Conservation (phyloP, 2,329 filamentous ascomycete genomes). For the Xylariaceae sp. region DNA sequence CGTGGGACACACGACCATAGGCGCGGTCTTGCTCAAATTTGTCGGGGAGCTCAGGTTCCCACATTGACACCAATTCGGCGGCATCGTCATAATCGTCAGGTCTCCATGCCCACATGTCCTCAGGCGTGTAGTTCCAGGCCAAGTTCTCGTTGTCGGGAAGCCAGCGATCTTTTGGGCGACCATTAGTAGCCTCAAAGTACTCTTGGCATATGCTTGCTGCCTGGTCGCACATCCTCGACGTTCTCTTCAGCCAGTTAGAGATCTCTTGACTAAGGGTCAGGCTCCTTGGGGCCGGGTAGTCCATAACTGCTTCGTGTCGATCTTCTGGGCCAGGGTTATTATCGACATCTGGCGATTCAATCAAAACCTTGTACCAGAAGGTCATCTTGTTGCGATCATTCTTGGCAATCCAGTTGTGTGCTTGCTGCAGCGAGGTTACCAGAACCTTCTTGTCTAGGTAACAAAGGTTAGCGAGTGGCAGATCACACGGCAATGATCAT, state of each 20-base stretch:
- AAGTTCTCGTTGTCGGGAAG: constrained; percentile 43
- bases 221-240: constrained; percentile 50
- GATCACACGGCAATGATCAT: no score
- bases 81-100: constrained; percentile 27
- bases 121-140: constrained; percentile 48
- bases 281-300: constrained; percentile 46
- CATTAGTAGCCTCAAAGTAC: constrained; percentile 43
- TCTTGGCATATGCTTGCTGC: constrained; percentile 47
- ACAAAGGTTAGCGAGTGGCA: no score
- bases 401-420: constrained; percentile 62
- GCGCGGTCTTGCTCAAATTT: constrained; percentile 52
- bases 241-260: constrained; percentile 54
- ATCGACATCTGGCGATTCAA: constrained; percentile 41
- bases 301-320: constrained; percentile 44
- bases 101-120: constrained; percentile 15
- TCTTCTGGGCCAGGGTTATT: constrained; percentile 39
- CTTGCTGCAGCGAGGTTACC: constrained; percentile 58
- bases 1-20: constrained; percentile 55
- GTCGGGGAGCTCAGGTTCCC: constrained; percentile 44
- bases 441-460: constrained; percentile 59
- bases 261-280: constrained; percentile 53
- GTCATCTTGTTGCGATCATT: constrained; percentile 64
- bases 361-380: constrained; percentile 60
- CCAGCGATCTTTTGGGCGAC: constrained; percentile 40
- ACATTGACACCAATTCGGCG: constrained; percentile 38